Evolutionary conservation across 2,329 filamentous ascomycete species (phyloP).

Genomic region (Apiospora hydei): DNA sequence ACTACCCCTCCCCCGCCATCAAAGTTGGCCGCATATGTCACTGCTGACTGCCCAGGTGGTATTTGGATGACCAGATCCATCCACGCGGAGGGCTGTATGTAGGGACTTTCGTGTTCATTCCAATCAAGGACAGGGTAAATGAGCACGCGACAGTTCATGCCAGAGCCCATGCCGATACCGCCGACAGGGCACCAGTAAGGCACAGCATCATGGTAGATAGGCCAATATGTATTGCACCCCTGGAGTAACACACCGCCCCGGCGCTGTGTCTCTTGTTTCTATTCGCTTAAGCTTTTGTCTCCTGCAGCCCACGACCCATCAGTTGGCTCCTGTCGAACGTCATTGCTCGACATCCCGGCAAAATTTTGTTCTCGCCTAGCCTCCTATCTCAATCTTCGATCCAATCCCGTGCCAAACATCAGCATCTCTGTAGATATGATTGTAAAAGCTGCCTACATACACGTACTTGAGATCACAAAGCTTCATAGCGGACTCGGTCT

Average conservation of each 20-base stretch:
- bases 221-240: not conserved
- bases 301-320: conserved; percentile 13
- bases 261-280: not conserved
- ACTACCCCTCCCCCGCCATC: conserved; percentile 12
- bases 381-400: not conserved
- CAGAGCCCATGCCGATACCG: not conserved
- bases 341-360: conserved; percentile 20
- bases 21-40: not conserved
- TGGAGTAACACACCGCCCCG: not conserved
- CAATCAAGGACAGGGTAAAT: conserved; percentile 4
- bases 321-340: conserved; percentile 1
- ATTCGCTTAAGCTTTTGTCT: conserved; percentile 6
- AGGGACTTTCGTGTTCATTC: not conserved
- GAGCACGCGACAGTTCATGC: conserved; percentile 22
- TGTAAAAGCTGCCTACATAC: not conserved
- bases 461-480: not conserved
- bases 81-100: not conserved
- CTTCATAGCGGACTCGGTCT: not conserved
- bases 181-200: conserved; percentile 3
- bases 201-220: not conserved
- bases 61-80: not conserved
- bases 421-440: not conserved
- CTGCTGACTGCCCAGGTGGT: no score
- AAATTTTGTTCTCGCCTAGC: not conserved
- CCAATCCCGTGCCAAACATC: not conserved